A percentile compares a stretch with the other conserved stretches of the same genome.
Conservation (phyloP, 108 stramenopile genomes). For the Skeletonema potamos region DNA sequence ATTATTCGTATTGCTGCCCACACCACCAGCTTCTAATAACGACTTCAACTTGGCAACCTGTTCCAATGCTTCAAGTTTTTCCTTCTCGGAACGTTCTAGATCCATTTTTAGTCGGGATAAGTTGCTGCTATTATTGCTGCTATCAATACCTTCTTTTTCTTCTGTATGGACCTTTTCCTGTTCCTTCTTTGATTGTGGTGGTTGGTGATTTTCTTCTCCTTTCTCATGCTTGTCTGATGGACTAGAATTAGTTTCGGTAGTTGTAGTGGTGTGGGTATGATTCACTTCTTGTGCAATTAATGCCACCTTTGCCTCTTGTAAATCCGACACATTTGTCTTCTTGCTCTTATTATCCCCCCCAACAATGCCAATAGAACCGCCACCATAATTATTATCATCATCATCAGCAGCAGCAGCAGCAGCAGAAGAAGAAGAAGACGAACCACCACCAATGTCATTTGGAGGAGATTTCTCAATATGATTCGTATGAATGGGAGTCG, state of each 20-base stretch:
- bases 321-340: not conserved
- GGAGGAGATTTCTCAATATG: not conserved
- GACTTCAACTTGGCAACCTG: constrained; percentile 9
- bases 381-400: too few relatives aligned
- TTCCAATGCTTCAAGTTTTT: constrained; percentile 23
- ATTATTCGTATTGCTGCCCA: not conserved
- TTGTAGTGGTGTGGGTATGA: not conserved
- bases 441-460: too few relatives aligned
- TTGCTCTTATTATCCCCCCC: not conserved
- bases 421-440: too few relatives aligned
- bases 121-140: not conserved
- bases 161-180: not conserved
- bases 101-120: constrained; percentile 10
- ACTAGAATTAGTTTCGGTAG: not conserved
- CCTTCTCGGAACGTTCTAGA: constrained; percentile 6
- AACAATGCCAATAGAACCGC: not conserved
- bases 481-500: not conserved
- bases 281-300: not conserved
- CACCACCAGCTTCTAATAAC: not conserved
- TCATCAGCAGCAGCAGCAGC: not conserved
- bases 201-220: not conserved
- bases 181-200: not conserved
- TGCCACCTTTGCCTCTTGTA: not conserved
- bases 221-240: not conserved
- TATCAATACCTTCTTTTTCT: not conserved